Evolutionary conservation across 805 yeast genomes (phyloP).

Genomic region (Saturnispora hagleri): DNA sequence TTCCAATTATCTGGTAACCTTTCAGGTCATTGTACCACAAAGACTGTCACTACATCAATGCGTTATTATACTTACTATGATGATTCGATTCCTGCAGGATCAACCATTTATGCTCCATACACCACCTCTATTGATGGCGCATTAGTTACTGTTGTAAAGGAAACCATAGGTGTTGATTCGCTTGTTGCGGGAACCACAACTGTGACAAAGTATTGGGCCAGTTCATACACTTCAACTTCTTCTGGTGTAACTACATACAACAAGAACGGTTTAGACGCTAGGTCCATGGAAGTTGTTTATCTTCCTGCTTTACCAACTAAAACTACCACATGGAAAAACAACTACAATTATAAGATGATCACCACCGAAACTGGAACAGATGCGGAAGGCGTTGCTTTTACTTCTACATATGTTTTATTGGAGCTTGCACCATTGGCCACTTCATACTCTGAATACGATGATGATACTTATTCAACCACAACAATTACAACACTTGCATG

Average conservation of each 20-base stretch:
- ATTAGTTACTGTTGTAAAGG: background rate
- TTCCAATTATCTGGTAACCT: background rate
- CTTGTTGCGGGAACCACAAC: background rate
- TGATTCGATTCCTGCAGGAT: background rate
- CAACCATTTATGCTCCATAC: constrained; percentile 4
- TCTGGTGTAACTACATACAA: background rate
- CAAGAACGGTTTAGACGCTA: background rate
- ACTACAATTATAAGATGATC: background rate
- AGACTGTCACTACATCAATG: background rate
- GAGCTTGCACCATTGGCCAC: constrained; percentile 2
- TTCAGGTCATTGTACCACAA: constrained; percentile 1
- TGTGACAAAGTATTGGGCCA: background rate
- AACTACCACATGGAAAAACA: constrained; percentile 3
- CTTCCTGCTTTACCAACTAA: constrained; percentile 3
- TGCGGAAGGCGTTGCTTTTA: background rate
- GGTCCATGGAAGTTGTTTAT: background rate
- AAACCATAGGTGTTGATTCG: constrained; percentile 6
- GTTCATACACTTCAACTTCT: background rate
- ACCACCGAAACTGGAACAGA: background rate
- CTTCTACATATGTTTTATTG: background rate
- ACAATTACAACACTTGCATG: background rate
- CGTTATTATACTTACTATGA: constrained; percentile 3
- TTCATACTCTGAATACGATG: background rate
- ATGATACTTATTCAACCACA: background rate
- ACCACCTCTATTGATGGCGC: background rate